Evolutionary conservation across 1,284 basidiomycete species (phyloP).

Genomic region (Ustilago hordei): DNA sequence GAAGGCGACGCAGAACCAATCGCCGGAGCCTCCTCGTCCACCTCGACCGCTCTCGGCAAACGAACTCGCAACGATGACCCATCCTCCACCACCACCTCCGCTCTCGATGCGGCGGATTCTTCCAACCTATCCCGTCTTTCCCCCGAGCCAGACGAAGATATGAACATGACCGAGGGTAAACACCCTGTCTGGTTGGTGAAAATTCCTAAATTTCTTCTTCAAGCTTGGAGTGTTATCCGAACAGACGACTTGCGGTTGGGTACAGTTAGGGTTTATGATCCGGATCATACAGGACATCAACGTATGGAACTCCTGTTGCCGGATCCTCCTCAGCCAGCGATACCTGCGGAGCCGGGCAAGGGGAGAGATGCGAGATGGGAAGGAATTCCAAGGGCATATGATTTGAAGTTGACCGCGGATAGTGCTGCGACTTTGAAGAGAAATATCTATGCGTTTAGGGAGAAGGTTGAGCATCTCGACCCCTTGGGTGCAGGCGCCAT

Average conservation of each 20-base stretch:
- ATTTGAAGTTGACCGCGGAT: conserved; percentile 61
- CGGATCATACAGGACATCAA: conserved; percentile 62
- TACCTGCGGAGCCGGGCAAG: conserved; percentile 46
- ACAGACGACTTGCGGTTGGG: conserved; percentile 72
- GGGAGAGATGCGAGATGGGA: conserved; percentile 32
- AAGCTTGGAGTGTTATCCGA: conserved; percentile 72
- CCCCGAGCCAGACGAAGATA: conserved; percentile 66
- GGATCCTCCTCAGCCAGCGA: conserved; percentile 49
- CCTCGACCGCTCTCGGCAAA: conserved; percentile 35
- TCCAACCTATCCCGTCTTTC: conserved; percentile 30
- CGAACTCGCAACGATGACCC: conserved; percentile 15
- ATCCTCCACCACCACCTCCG: not conserved
- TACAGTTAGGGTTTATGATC: conserved; percentile 72
- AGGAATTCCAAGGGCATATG: conserved; percentile 58
- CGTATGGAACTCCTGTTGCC: conserved; percentile 66
- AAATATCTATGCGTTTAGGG: conserved; percentile 66
- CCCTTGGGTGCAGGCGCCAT: not conserved
- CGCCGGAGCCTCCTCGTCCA: conserved; percentile 31
- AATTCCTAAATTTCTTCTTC: conserved; percentile 73
- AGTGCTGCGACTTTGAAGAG: conserved; percentile 44
- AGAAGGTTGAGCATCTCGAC: conserved; percentile 47
- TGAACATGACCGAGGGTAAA: conserved; percentile 54
- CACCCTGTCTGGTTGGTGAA: conserved; percentile 68
- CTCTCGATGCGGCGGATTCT: not conserved
- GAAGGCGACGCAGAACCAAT: conserved; percentile 56